Evolutionary conservation across 2,329 filamentous ascomycete genomes (phyloP).

Genomic region (Trichophyton verrucosum): DNA sequence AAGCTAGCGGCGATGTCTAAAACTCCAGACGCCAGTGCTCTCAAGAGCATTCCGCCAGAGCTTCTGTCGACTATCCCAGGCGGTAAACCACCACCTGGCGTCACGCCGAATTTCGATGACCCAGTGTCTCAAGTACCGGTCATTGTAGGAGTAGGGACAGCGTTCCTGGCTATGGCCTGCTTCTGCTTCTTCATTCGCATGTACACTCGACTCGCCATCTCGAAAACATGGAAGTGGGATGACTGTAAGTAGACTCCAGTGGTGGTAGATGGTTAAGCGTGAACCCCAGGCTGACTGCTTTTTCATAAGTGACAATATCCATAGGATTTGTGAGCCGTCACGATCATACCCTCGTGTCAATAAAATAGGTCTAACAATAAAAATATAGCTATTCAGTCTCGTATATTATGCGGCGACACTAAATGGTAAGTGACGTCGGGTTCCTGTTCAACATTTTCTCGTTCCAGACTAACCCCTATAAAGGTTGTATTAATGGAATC

Average conservation of each 20-base stretch:
- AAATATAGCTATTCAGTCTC: conserved; percentile 1
- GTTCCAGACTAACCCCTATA: neutral
- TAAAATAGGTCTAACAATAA: neutral
- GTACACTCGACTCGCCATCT: neutral
- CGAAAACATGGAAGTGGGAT: conserved; percentile 2
- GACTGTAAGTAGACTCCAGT: neutral
- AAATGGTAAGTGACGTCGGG: neutral
- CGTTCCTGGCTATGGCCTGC: neutral
- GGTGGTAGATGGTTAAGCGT: too few species aligned
- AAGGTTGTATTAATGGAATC: neutral
- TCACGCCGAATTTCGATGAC: neutral
- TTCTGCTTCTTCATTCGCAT: conserved; percentile 1
- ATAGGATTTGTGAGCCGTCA: conserved; percentile 2
- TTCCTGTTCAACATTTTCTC: neutral
- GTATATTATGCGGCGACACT: neutral
- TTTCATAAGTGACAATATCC: neutral
- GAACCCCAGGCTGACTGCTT: neutral
- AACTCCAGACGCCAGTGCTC: neutral
- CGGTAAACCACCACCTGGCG: neutral
- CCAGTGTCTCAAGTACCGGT: neutral
- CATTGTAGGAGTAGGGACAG: neutral
- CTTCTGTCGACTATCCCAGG: neutral
- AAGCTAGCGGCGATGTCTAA: neutral
- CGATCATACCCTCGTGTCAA: neutral
- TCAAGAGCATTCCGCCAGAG: neutral